Evolutionary conservation across 2,329 filamentous ascomycete species (phyloP).

Genomic region (Pseudocercospora fijiensis): DNA sequence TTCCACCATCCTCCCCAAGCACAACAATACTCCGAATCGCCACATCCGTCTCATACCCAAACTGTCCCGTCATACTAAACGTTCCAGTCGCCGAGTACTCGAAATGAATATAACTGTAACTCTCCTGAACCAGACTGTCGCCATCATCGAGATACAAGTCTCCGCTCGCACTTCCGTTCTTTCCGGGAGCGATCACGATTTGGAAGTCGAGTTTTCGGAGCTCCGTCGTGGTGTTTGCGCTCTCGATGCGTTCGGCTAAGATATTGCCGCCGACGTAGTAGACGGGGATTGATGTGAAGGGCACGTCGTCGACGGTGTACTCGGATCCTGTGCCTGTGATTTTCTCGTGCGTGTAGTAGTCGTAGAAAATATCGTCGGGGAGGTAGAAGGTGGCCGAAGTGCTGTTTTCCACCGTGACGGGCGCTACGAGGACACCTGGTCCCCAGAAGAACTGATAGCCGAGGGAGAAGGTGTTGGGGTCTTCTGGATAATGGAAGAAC

Average conservation of each 20-base stretch:
- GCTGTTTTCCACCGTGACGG: slow-evolving; percentile 53
- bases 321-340: slow-evolving; percentile 49
- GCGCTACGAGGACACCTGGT: slow-evolving; percentile 56
- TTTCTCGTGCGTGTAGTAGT: slow-evolving; percentile 55
- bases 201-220: slow-evolving; percentile 67
- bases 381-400: slow-evolving; percentile 58
- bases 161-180: slow-evolving; percentile 63
- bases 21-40: slow-evolving; percentile 54
- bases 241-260: slow-evolving; percentile 57
- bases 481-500: slow-evolving; percentile 68
- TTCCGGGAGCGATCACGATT: slow-evolving; percentile 65
- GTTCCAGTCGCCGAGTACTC: slow-evolving; percentile 43
- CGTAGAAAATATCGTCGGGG: slow-evolving; percentile 60
- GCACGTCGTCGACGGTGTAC: slow-evolving; percentile 48
- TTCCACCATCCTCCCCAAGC: slow-evolving; percentile 39
- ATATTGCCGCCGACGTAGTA: slow-evolving; percentile 66
- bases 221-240: slow-evolving; percentile 62
- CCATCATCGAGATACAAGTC: slow-evolving; percentile 77
- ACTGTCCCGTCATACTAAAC: slow-evolving; percentile 22
- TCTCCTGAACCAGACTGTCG: slow-evolving; percentile 60
- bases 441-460: slow-evolving; percentile 62
- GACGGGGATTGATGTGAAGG: slow-evolving; percentile 60
- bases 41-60: slow-evolving; percentile 46
- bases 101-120: slow-evolving; percentile 60
- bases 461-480: slow-evolving; percentile 53